Evolutionary conservation across 1,284 basidiomycete genomes (phyloP), one percentile per base, ranked within the genome.

Genomic region (Trametes hirsuta): DNA sequence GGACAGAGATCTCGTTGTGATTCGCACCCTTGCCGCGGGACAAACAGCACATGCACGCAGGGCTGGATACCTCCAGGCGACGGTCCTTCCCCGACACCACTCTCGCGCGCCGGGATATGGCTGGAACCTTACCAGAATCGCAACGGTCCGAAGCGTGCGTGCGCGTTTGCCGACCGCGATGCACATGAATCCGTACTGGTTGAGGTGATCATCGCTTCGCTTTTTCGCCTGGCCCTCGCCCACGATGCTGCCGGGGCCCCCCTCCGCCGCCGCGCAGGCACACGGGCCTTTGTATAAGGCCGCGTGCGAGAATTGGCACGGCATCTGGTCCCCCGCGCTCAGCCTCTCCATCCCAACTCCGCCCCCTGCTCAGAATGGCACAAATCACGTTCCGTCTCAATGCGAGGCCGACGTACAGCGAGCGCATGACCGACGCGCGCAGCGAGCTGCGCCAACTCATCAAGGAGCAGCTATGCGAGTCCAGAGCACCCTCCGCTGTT

Each of bases 361-460:
- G 61, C 64, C 57, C n/a, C 47, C 52, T 45, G 54, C 59, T 36
- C 41, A 58, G 49, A 47, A 65, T 62, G 60, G 48, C 61, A 45
- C 64, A 65, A 51, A 57, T 58, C 60, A 62, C 61, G 50, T 65
- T 65, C 58, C 64, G 64, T 47, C 24, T 72, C 35, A 69, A 70
- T 59, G 66, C 70, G 8, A 69, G 63, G 57, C 65, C 68, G 52
- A 68, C 69, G 44, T 74, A 74, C 55, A 72, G 71, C 62, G 71
- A 74, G 65, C 64, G 70, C 49, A 74, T 74, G 72, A 72, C 72
- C 24, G 70, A 72, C 47, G 71, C 72, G 15, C 68, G 72, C 47
- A 61, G 62, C 41, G 71, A 72, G 59, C 66, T 74, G 44, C 70
- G 72, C 37, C 68, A 61, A 35, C 69, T 74, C 42, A 71, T 74